phyloP scores from a whole-genome alignment of 176 grass and related monocot species.

The Themeda triandra region DNA sequence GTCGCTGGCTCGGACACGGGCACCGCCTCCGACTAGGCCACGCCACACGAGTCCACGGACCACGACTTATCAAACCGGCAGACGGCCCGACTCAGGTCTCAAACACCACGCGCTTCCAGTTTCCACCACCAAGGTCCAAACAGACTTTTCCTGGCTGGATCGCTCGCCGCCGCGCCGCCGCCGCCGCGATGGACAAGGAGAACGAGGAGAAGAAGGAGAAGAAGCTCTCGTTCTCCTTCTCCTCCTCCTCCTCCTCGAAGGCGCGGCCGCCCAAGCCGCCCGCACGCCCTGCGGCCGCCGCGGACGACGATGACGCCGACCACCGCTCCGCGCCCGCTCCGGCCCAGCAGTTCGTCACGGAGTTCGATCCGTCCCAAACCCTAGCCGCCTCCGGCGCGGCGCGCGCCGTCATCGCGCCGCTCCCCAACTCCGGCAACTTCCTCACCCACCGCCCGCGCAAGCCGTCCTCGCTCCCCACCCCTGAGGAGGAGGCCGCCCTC shows the following conservation, averaged over 20 bases:
- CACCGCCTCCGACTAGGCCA: background rate
- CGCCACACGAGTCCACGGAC: background rate
- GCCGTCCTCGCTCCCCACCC: constrained; percentile 66
- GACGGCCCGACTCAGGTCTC: background rate
- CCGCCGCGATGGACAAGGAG: constrained; percentile 48
- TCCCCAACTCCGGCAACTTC: constrained; percentile 67
- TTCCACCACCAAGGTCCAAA: background rate
- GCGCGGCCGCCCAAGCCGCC: constrained; percentile 42
- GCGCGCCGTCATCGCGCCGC: constrained; percentile 61
- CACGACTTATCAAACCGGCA: background rate
- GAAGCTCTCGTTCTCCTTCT: constrained; percentile 81
- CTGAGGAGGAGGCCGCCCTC: constrained; percentile 68
- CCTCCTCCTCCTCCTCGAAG: constrained; percentile 47
- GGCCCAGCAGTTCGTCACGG: constrained; percentile 66
- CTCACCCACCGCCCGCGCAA: constrained; percentile 52
- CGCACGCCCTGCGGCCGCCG: background rate
- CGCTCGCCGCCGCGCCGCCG: constrained; percentile 16
- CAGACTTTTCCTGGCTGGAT: constrained; percentile 7
- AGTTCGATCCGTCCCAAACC: constrained; percentile 77
- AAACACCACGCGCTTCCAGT: background rate
- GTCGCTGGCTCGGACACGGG: background rate
- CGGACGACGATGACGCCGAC: background rate
- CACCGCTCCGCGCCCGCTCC: background rate
- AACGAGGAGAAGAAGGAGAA: constrained; percentile 83
- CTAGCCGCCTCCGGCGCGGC: constrained; percentile 20